Evolutionary conservation across 1,284 basidiomycete genomes (phyloP), one percentile per base, ranked within the genome.

Genomic region (Rhodotorula sp.): DNA sequence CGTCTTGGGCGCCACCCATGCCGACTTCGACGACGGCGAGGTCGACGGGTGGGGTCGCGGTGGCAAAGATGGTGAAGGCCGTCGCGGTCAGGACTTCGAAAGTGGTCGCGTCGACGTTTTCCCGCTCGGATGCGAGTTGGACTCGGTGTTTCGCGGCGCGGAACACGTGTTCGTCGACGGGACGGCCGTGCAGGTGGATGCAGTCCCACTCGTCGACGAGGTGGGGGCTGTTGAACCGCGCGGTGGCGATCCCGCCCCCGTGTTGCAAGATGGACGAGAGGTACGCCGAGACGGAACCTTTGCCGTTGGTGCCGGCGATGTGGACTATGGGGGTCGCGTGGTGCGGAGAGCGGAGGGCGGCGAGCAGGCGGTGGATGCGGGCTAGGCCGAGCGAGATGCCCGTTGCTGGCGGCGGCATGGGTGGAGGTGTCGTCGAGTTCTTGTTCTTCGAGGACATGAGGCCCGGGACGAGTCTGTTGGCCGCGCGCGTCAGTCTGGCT

Each of bases 301-400:
- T 99, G 46, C 96, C 96, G 82, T 99, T 99, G 0, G 97, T 99
- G 0, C 97, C 96, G 6, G 93, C 90, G 64, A 99, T 87, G 80
- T 99, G 97, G 52, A 94, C 86, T 2, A 95, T 92, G 0, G 94
- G 95, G 3, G 92, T 87, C 0, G 84, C 87, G 78, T 90, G 89
- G 0, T 85, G 83, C 0, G 88, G 88, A 6, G 77, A 76, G 16
- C 65, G 66, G 3, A 97, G 84, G 65, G 85, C 80, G 7, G 80
- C 72, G 64, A 90, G 85, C 3, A 97, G 84, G 8, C 76, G 81
- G 31, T 80, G 80, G 76, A 97, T 88, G 7, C 92, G 87, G 54
- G 88, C 84, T 1, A 97, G 85, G 2, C 89, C 88, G 15, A 97
- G 87, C 74, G 91, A 88, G 79, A 97, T 93, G 65, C 62, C 39